Evolutionary conservation across 1,139 yeast genomes (phyloP), one percentile per base, ranked within the genome.

Genomic region (Magnusiomyces fungicola): DNA sequence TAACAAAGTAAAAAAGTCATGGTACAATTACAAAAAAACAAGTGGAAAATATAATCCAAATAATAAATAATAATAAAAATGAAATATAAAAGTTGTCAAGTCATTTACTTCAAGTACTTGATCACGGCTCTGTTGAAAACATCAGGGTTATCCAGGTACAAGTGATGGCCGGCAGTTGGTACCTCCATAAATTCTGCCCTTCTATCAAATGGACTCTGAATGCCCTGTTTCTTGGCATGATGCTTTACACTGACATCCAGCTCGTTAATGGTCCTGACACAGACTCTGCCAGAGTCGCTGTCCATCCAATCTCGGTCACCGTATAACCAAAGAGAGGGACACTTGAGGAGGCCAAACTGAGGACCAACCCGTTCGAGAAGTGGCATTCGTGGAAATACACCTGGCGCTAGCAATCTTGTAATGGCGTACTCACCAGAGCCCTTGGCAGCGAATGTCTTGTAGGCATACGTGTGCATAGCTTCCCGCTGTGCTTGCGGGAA

Each of bases 271-370:
- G 65, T 56, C 25, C 71, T 59, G 2, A 69, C 72, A 44, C 80
- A 78, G 50, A 75, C 74, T 10, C 67, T 58, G 0, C 96, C 96
- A 0, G 94, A 92, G 42, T 75, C 76, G 1, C 76, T 69, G 61
- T 85, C 83, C 97, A 89, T 89, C 76, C 92, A 89, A 63, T 89
- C 97, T 55, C 73, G 78, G 55, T 83, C 81, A 0, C 97, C 97
- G 62, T 88, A 89, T 44, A 87, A 64, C 67, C 89, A 73, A 2
- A 79, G 62, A 18, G 77, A 70, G 30, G 78, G 76, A 25, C 73
- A 72, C 34, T 68, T 61, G 30, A 78, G 43, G 10, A 34, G 23
- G 16, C 44, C 44, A 41, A 41, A 34, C 38, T 39, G 60, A 1
- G 62, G 56, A 0, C 64, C 58, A 40, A 83, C 68, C 52, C 85